Percentiles rank a stretch among this genome's conserved stretches.
phyloP scores from a whole-genome alignment of 2,329 filamentous ascomycete species.

The Alternaria dauci region DNA sequence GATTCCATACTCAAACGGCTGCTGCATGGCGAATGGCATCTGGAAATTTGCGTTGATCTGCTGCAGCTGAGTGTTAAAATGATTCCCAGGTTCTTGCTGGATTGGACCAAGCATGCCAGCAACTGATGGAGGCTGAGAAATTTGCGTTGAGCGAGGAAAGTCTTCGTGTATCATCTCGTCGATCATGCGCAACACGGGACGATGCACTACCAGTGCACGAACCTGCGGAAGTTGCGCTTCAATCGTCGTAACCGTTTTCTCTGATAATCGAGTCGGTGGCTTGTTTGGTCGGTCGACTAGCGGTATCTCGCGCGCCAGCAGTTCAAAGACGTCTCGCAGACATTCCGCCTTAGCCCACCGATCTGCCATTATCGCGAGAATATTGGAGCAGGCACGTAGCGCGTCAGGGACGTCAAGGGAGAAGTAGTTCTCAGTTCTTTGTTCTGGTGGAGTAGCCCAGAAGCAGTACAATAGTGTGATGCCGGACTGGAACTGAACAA shows the following conservation, averaged over 20 bases:
- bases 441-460: constrained; percentile 45
- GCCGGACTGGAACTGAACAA: constrained; percentile 46
- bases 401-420: constrained; percentile 44
- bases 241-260: constrained; percentile 20
- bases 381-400: constrained; percentile 48
- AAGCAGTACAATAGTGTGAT: constrained; percentile 51
- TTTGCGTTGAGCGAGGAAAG: constrained; percentile 18
- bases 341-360: constrained; percentile 50
- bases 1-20: constrained; percentile 11
- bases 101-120: constrained; percentile 13
- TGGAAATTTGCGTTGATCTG: constrained; percentile 15
- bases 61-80: not conserved
- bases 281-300: constrained; percentile 26
- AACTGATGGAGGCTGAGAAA: constrained; percentile 9
- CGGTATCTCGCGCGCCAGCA: constrained; percentile 37
- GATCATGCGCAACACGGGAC: constrained; percentile 29
- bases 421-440: constrained; percentile 38
- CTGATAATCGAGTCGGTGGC: constrained; percentile 22
- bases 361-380: constrained; percentile 49
- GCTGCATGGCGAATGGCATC: constrained; percentile 23
- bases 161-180: constrained; percentile 29
- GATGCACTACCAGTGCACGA: constrained; percentile 26
- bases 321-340: constrained; percentile 48
- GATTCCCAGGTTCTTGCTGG: not conserved
- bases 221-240: constrained; percentile 19